Base-by-base conservation (phyloP, 768 basidiomycete species). In the Royoungia palumana region DNA sequence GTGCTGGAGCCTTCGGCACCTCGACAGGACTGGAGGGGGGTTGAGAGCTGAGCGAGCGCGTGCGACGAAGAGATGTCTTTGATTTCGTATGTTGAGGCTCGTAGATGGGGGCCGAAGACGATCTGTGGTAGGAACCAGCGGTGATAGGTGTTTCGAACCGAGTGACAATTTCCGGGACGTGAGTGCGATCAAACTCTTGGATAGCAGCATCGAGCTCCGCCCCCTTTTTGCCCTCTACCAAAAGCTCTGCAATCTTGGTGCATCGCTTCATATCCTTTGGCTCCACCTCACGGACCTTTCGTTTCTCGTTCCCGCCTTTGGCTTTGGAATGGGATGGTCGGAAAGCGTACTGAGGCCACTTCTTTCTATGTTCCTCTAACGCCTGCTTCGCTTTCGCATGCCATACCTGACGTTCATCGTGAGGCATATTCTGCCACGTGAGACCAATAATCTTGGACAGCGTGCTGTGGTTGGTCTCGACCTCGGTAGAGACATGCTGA, bases 361-460 rank as follows among this genome's bases (percentile, higher is more conserved):
- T 64, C 58, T 78, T 80, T 68, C 80, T 83, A 65, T 89, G 87
- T 56, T 87, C 87, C 40, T 82, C 85, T 41, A 80, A 77, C 0
- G 84, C 85, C 35, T 74, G 71, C 71, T 83, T 83, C 16, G 89
- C 89, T 67, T 87, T 87, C 44, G 72, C 70, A 57, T 88, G 83
- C 89, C 89, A 91, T 41, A 85, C 69, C 66, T 85, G 78, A 10
- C 85, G 79, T 63, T 91, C 85, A n/a, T 81, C 79, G 49, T 83
- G 76, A 2, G 86, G 80, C 51, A 91, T 77, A 48, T 79, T 84
- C 67, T 87, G 81, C 89, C 88, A 91, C 27, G 87, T 87, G 51
- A 88, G 72, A 20, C 88, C 88, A 51, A 89, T 87, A 61, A 89
- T 90, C 78, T 88, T 89, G 13, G 87, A 89, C 16, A 90, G 72